These are phyloP conservation scores for Talaromyces sp. DNA, from an alignment of 2,329 filamentous ascomycete species.

Conservation along the genomic window DNA sequence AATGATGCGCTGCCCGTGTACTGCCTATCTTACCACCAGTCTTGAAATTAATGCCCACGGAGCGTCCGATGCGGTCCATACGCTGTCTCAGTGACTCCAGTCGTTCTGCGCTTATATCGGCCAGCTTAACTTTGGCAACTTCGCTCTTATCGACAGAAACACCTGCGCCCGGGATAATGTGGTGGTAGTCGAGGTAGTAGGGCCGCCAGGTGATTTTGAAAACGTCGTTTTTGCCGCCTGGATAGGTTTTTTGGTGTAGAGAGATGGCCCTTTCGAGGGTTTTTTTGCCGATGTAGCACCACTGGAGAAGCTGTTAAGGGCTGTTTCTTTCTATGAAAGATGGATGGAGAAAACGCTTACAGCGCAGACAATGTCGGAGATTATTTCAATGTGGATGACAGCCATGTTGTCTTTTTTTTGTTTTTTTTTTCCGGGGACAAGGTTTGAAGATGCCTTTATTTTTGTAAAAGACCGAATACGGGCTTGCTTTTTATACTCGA, in stretches of 20 bases:
- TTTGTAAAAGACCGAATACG: background rate
- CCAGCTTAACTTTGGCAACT: background rate
- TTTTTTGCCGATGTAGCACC: conserved; percentile 39
- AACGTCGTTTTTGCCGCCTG: conserved; percentile 27
- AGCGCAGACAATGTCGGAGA: conserved; percentile 28
- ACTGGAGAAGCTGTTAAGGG: conserved; percentile 12
- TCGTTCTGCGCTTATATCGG: background rate
- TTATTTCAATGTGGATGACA: conserved; percentile 17
- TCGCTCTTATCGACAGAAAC: background rate
- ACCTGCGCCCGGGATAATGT: no score
- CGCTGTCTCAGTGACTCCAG: background rate
- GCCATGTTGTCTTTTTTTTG: background rate
- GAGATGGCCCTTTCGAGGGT: conserved; percentile 32
- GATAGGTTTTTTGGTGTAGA: conserved; percentile 36
- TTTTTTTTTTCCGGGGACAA: background rate
- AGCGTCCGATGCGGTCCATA: conserved; percentile 20
- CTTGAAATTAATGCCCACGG: conserved; percentile 30
- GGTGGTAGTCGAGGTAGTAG: conserved; percentile 30
- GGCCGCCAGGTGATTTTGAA: conserved; percentile 33
- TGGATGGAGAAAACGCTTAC: conserved; percentile 13
- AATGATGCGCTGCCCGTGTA: conserved; percentile 29
- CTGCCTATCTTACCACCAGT: conserved; percentile 27
- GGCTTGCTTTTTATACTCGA: background rate
- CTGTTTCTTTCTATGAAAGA: background rate
- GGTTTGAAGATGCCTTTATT: background rate